A percentile compares a stretch with the other conserved stretches of the same genome.
Evolutionary conservation across 2,329 filamentous ascomycete genomes (phyloP).

Genomic region (Epichloe sp.): DNA sequence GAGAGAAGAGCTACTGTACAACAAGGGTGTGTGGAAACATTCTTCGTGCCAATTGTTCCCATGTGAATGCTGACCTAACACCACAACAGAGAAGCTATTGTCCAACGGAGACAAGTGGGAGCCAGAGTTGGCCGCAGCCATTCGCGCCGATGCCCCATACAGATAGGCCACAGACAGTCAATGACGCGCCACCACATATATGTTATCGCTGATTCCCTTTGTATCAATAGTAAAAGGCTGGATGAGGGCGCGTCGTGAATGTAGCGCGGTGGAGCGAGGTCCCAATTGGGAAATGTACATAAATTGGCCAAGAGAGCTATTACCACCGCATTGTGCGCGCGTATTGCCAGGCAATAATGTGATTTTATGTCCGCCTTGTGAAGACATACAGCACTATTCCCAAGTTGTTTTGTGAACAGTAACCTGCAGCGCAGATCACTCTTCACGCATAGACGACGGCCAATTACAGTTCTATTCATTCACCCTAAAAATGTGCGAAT

Average conservation of each 20-base stretch:
- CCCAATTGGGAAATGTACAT: neutral
- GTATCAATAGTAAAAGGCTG: neutral
- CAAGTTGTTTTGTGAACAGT: too few relatives aligned
- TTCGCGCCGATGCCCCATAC: constrained; percentile 87
- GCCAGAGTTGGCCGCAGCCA: constrained; percentile 83
- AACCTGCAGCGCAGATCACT: too few relatives aligned
- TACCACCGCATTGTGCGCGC: neutral
- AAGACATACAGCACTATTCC: neutral
- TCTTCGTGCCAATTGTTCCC: too few relatives aligned
- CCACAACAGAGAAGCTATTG: constrained; percentile 57
- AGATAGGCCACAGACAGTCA: constrained; percentile 37
- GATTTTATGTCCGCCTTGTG: neutral
- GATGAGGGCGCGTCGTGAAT: neutral
- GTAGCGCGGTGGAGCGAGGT: neutral
- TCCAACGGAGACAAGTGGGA: constrained; percentile 95
- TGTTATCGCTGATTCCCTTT: neutral
- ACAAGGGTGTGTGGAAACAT: constrained; percentile 51
- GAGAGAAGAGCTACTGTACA: constrained; percentile 90
- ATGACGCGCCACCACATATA: neutral
- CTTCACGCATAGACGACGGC: too few relatives aligned
- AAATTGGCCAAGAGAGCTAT: neutral
- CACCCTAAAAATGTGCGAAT: too few relatives aligned
- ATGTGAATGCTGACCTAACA: constrained; percentile 9
- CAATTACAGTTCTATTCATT: too few relatives aligned
- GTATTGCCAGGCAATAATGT: neutral